These are phyloP conservation scores for Petunia hybrid DNA, from an alignment of 305 asterid species.

Conservation along the genomic window DNA sequence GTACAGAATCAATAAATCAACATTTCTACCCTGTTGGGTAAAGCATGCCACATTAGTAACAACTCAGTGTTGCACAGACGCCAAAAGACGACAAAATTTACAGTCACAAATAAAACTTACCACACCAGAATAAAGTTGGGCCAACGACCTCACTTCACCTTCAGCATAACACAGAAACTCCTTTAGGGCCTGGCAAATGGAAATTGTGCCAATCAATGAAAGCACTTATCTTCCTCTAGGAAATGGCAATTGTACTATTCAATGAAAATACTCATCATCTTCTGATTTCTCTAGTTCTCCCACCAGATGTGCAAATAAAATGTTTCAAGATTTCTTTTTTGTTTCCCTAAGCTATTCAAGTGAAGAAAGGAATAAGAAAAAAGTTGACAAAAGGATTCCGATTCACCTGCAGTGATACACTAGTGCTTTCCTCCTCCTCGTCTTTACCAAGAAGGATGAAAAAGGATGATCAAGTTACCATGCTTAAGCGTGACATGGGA, in stretches of 20 bases:
- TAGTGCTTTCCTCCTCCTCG: slow-evolving; percentile 13
- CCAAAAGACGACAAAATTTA: background rate
- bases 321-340: slow-evolving; percentile 11
- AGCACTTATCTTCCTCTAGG: slow-evolving; percentile 53
- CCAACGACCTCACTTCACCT: slow-evolving; percentile 92
- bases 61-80: background rate
- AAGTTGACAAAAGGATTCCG: slow-evolving; percentile 2
- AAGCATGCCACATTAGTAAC: background rate
- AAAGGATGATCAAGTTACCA: slow-evolving; percentile 10
- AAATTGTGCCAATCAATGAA: background rate
- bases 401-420: background rate
- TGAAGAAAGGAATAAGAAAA: slow-evolving; percentile 13
- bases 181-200: slow-evolving; percentile 72
- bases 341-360: background rate
- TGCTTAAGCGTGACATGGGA: slow-evolving; percentile 4
- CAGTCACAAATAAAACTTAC: slow-evolving; percentile 52
- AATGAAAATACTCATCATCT: slow-evolving; percentile 1
- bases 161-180: slow-evolving; percentile 85
- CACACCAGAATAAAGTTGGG: slow-evolving; percentile 91
- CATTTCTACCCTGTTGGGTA: slow-evolving; percentile 81
- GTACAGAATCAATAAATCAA: slow-evolving; percentile 84
- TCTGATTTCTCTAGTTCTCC: background rate
- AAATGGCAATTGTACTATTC: slow-evolving; percentile 16
- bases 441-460: slow-evolving; percentile 21
- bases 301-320: background rate